These are phyloP conservation scores for Salix dunnii DNA, from an alignment of 345 rosid species.

Conservation along the genomic window DNA sequence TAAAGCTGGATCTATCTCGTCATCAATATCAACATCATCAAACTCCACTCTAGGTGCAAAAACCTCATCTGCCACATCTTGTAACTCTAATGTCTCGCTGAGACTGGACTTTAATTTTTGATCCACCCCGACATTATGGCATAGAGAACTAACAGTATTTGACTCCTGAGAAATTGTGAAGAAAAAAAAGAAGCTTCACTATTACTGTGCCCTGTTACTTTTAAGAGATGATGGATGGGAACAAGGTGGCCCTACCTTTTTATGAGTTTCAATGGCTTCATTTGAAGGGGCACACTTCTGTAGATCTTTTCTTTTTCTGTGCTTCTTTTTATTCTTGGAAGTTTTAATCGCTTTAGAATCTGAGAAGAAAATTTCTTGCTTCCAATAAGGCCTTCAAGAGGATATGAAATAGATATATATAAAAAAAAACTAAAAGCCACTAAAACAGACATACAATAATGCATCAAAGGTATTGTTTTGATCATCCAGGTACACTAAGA, in stretches of 20 bases:
- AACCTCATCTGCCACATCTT: constrained; percentile 12
- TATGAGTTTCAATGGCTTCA: constrained; percentile 5
- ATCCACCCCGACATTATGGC: constrained; percentile 4
- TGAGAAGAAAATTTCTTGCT: constrained; percentile 20
- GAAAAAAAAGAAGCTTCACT: not conserved
- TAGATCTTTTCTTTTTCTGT: constrained; percentile 21
- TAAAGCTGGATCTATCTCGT: constrained; percentile 29
- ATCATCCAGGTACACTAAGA: not conserved
- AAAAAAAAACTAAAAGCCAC: not conserved
- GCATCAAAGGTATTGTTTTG: not conserved
- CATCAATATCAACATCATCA: constrained; percentile 30
- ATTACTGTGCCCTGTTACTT: not conserved
- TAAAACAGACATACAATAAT: not conserved
- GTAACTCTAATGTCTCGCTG: constrained; percentile 8
- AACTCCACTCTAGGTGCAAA: constrained; percentile 11
- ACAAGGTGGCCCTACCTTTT: constrained; percentile 10
- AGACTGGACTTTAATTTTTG: constrained; percentile 4
- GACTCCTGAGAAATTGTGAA: constrained; percentile 12
- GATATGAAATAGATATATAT: constrained; percentile 33
- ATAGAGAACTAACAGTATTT: not conserved
- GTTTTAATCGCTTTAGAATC: constrained; percentile 19
- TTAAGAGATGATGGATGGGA: not conserved
- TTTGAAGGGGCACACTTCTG: constrained; percentile 13
- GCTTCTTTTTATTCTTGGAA: constrained; percentile 30
- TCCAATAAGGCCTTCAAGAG: constrained; percentile 37